A percentile compares a stretch with the other conserved stretches of the same genome.
These are phyloP conservation scores for Globisporangium paroecandrum DNA, from an alignment of 352 stramenopile species.

Conservation along the genomic window DNA sequence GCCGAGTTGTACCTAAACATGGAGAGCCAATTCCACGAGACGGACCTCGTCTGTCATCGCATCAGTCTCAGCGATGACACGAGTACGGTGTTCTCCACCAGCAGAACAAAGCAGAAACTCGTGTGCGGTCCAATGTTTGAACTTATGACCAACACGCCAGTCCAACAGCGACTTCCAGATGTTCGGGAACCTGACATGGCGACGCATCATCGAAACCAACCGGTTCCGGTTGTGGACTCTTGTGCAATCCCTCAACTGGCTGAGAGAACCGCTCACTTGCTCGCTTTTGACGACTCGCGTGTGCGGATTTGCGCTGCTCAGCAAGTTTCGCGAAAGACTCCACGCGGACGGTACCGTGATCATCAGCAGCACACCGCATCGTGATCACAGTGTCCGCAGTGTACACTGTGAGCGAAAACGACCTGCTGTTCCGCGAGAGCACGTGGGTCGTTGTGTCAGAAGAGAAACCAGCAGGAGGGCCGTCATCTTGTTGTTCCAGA, in stretches of 20 bases:
- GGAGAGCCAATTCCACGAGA: neutral
- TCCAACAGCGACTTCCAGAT: neutral
- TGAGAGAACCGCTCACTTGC: neutral
- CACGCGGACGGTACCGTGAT: neutral
- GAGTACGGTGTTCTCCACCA: neutral
- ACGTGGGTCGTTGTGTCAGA: neutral
- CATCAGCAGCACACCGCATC: neutral
- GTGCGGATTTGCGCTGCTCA: neutral
- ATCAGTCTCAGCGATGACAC: neutral
- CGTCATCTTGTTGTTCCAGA: neutral
- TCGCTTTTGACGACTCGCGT: neutral
- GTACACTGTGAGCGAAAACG: neutral
- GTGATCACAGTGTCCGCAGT: neutral
- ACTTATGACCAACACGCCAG: slow-evolving; percentile 10
- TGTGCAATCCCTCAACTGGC: neutral
- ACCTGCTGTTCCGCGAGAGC: neutral
- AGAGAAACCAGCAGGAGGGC: neutral
- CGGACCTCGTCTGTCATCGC: neutral
- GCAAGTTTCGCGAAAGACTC: neutral
- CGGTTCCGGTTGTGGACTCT: neutral
- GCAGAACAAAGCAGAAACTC: neutral
- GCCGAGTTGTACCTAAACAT: neutral
- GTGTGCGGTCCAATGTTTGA: slow-evolving; percentile 6
- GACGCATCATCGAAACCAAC: neutral
- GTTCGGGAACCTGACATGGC: neutral